Evolutionary conservation across 1,139 yeast species (phyloP).

Genomic region (Saccharomyces hybrid): DNA sequence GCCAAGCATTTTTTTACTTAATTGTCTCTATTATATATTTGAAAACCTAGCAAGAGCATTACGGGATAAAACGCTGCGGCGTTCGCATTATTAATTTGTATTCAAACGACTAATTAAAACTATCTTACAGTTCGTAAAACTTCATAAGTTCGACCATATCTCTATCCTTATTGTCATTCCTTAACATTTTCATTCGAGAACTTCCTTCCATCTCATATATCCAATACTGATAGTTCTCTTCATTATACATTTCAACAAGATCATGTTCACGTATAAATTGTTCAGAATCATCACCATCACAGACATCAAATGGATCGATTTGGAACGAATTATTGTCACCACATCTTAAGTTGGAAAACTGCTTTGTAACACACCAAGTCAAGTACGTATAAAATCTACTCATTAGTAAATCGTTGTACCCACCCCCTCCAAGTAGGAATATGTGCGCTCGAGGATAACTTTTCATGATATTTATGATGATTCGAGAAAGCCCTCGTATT

Average conservation of each 20-base stretch:
- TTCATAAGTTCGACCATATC: background rate
- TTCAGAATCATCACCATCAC: conserved; percentile 16
- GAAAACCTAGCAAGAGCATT: background rate
- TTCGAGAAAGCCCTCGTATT: conserved; percentile 41
- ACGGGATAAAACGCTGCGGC: background rate
- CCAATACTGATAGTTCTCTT: conserved; percentile 50
- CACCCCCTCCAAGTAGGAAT: conserved; percentile 69
- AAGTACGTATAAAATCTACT: conserved; percentile 61
- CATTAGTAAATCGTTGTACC: conserved; percentile 56
- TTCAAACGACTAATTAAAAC: background rate
- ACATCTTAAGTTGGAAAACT: conserved; percentile 4
- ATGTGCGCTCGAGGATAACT: conserved; percentile 31
- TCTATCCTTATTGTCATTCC: conserved; percentile 18
- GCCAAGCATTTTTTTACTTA: background rate
- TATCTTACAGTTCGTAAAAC: background rate
- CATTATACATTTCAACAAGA: conserved; percentile 39
- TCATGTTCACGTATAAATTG: conserved; percentile 50
- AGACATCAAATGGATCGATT: background rate
- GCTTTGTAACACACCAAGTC: conserved; percentile 36
- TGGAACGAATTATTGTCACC: background rate
- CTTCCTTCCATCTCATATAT: conserved; percentile 29
- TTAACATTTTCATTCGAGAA: conserved; percentile 12
- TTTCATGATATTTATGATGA: conserved; percentile 34
- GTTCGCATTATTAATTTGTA: background rate
- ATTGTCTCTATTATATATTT: background rate